Evolutionary conservation across 2,329 filamentous ascomycete genomes (phyloP).

Genomic region (Colletotrichum orbiculare): DNA sequence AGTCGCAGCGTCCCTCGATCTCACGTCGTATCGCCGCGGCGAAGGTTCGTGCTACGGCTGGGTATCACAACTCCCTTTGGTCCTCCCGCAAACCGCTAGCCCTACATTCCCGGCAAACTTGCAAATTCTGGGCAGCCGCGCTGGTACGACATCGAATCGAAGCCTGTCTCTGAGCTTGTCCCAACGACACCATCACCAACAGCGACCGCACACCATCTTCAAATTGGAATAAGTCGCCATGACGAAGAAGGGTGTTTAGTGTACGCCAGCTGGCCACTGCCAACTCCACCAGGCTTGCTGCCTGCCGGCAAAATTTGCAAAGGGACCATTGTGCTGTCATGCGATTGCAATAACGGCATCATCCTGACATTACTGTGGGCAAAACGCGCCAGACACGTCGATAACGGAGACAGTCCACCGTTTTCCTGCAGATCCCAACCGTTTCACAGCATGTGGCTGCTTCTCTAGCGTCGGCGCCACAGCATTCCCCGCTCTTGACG

Average conservation of each 20-base stretch:
- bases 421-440: constrained; percentile 29
- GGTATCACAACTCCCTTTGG: constrained; percentile 19
- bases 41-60: constrained; percentile 11
- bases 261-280: constrained; percentile 6
- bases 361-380: constrained; percentile 9
- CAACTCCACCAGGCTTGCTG: constrained; percentile 10
- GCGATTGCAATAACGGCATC: constrained; percentile 10
- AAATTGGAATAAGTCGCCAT: too few relatives aligned
- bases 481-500: constrained; percentile 27
- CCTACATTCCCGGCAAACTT: constrained; percentile 1
- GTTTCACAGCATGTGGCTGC: constrained; percentile 29
- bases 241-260: too few relatives aligned
- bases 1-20: constrained; percentile 9
- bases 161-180: constrained; percentile 9
- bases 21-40: constrained; percentile 22
- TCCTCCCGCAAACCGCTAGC: neutral
- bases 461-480: constrained; percentile 26
- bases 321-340: neutral
- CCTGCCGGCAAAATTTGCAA: constrained; percentile 17
- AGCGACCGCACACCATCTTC: neutral
- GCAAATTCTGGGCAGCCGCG: constrained; percentile 6
- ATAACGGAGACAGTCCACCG: constrained; percentile 25
- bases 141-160: constrained; percentile 1
- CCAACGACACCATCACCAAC: neutral
- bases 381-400: constrained; percentile 9